Conservation (phyloP, 768 basidiomycete genomes). For the Tulasnella sp. region DNA sequence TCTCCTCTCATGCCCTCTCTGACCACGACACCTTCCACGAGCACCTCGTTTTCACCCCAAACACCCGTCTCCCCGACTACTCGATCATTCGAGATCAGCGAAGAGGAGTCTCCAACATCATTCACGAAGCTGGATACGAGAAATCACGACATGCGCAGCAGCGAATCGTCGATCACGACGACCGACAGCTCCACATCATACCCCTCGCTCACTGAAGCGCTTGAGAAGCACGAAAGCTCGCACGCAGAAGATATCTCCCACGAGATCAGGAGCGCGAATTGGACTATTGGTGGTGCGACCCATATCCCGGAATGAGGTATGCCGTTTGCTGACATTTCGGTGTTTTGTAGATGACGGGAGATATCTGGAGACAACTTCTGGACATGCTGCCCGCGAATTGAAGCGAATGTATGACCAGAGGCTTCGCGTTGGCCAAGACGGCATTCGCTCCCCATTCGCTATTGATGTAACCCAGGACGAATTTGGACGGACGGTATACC, state of each 20-base stretch:
- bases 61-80: constrained; percentile 5
- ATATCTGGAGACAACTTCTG: constrained; percentile 73
- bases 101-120: not conserved
- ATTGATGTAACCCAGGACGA: constrained; percentile 78
- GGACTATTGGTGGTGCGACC: constrained; percentile 17
- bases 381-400: constrained; percentile 61
- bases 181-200: not conserved
- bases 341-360: constrained; percentile 39
- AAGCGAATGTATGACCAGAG: constrained; percentile 61
- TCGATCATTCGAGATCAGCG: not conserved
- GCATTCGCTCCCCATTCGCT: constrained; percentile 62
- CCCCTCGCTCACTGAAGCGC: not conserved
- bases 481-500: constrained; percentile 66
- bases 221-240: not conserved
- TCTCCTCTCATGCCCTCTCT: constrained; percentile 7
- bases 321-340: not conserved
- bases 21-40: constrained; percentile 7
- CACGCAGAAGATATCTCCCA: not conserved
- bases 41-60: constrained; percentile 1
- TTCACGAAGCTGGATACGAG: not conserved
- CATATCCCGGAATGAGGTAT: not conserved
- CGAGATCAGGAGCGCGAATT: constrained; percentile 17
- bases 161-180: constrained; percentile 2
- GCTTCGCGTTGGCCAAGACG: constrained; percentile 46
- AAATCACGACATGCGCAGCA: not conserved